Evolutionary conservation across 2,329 filamentous ascomycete genomes (phyloP).

Genomic region (Pseudofabraea citricarpa): DNA sequence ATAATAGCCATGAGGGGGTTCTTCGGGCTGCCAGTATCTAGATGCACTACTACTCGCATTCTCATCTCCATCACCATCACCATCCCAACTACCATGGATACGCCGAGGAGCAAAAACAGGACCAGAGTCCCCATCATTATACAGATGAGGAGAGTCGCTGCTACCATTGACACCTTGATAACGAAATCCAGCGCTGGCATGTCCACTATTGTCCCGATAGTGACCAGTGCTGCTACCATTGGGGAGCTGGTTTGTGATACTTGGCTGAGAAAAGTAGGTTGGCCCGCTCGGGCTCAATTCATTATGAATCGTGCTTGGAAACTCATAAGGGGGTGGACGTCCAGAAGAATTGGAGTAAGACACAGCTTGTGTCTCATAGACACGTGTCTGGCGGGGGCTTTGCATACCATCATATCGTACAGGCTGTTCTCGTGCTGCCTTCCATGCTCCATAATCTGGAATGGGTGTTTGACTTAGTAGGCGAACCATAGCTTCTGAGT

Average conservation of each 20-base stretch:
- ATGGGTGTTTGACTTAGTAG: conserved; percentile 66
- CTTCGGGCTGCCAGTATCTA: background rate
- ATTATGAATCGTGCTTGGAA: background rate
- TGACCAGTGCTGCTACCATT: too few relatives aligned
- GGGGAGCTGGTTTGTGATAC: conserved; percentile 10
- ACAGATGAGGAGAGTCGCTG: too few relatives aligned
- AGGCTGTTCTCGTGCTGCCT: conserved; percentile 31
- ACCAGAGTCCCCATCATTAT: too few relatives aligned
- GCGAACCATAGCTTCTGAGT: conserved; percentile 64
- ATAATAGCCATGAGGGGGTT: background rate
- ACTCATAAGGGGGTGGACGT: background rate
- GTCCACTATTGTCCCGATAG: too few relatives aligned
- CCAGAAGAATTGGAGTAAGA: background rate
- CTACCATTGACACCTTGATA: too few relatives aligned
- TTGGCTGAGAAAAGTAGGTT: background rate
- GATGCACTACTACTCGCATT: background rate
- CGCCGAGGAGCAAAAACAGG: too few relatives aligned
- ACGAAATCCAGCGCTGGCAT: too few relatives aligned
- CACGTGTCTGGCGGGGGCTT: background rate
- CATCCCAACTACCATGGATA: too few relatives aligned
- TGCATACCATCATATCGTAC: conserved; percentile 23
- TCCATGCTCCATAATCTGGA: conserved; percentile 55
- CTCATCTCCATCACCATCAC: too few relatives aligned
- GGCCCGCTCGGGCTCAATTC: background rate
- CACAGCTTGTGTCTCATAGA: background rate